Conservation (phyloP, 1,284 basidiomycete genomes). For the Pseudomicrostroma phylloplanum region DNA sequence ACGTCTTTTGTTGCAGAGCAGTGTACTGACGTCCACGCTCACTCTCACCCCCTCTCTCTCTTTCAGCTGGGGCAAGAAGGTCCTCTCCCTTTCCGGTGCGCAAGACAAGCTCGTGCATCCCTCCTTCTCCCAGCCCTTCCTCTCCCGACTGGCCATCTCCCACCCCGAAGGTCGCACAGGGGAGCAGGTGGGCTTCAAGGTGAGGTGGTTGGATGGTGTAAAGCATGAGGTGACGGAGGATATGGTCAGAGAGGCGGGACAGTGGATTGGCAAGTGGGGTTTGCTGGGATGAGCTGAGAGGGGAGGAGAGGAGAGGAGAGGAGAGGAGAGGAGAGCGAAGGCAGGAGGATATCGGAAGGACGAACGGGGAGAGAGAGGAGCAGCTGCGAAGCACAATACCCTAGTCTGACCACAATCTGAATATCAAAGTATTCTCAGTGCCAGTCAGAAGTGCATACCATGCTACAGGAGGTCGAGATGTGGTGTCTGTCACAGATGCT, state of each 20-base stretch:
- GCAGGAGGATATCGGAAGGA: too few species aligned
- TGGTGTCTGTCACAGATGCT: too few species aligned
- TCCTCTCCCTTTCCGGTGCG: conserved; percentile 39
- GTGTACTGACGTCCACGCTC: background rate
- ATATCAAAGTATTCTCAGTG: too few species aligned
- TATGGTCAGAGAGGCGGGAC: conserved; percentile 40
- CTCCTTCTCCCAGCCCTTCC: conserved; percentile 41
- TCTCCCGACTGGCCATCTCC: conserved; percentile 32
- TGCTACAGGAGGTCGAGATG: too few species aligned
- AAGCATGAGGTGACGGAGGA: conserved; percentile 38
- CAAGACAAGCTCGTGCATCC: conserved; percentile 42
- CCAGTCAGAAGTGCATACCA: too few species aligned
- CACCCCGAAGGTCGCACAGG: conserved; percentile 18
- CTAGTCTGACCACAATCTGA: too few species aligned
- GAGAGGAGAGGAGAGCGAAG: too few species aligned
- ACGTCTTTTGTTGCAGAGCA: too few species aligned
- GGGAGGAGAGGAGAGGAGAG: background rate
- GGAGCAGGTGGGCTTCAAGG: conserved; percentile 27
- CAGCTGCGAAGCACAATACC: too few species aligned
- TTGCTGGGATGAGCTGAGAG: background rate
- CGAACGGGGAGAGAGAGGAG: too few species aligned
- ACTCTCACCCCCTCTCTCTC: conserved; percentile 3
- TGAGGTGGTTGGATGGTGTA: conserved; percentile 24
- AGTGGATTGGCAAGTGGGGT: conserved; percentile 38
- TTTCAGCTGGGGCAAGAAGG: conserved; percentile 40